Evolutionary conservation across 2,329 filamentous ascomycete genomes (phyloP).

Genomic region (Bipolaris victoriae): DNA sequence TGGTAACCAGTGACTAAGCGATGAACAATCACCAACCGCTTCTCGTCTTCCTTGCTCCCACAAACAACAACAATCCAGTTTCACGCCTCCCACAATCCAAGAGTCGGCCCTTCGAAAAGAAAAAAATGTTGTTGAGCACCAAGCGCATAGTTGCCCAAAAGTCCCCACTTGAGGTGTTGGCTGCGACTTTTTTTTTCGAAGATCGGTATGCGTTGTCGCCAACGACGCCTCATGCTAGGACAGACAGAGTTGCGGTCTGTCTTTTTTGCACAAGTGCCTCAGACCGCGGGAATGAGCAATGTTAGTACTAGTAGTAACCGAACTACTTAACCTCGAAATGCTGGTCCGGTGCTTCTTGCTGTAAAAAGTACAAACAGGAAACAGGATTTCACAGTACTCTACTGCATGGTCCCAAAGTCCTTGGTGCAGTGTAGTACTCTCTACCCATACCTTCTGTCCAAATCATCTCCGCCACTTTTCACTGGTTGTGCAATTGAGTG

Average conservation of each 20-base stretch:
- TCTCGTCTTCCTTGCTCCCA: background rate
- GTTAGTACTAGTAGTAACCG: background rate
- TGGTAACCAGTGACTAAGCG: background rate
- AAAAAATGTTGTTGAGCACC: background rate
- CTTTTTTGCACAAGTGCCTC: background rate
- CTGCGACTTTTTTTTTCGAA: background rate
- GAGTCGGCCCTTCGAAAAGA: constrained; percentile 1
- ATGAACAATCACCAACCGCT: background rate
- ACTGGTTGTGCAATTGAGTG: background rate
- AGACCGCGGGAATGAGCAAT: background rate
- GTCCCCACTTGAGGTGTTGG: background rate
- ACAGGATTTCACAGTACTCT: background rate
- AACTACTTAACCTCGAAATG: background rate
- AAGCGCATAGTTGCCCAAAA: background rate
- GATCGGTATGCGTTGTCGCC: constrained; percentile 4
- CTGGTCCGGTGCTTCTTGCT: background rate
- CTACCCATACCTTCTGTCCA: background rate
- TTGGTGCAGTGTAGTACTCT: background rate
- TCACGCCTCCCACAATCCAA: background rate
- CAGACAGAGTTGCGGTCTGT: constrained; percentile 4
- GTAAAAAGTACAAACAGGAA: background rate
- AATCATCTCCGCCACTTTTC: too few species aligned
- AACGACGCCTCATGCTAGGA: background rate
- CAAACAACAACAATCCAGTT: background rate
- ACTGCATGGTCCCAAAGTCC: background rate